Evolutionary conservation across 768 basidiomycete genomes (phyloP).

Genomic region (Auricularia sp.): DNA sequence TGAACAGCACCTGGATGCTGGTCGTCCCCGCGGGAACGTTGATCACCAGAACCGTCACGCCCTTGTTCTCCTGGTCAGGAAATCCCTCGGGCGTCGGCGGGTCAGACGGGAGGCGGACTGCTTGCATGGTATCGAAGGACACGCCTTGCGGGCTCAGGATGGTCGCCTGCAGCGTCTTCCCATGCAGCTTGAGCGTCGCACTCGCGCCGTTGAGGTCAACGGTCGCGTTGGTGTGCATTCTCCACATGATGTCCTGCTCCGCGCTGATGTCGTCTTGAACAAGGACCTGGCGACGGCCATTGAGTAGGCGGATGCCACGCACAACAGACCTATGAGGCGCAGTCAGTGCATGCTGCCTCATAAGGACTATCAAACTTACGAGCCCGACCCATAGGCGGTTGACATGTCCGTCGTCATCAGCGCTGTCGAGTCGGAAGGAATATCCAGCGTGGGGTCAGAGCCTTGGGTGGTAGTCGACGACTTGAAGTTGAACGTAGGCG

Average conservation of each 20-base stretch:
- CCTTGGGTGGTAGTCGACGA: conserved; percentile 55
- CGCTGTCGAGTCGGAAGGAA: conserved; percentile 61
- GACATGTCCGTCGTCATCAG: conserved; percentile 71
- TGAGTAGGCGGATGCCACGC: conserved; percentile 78
- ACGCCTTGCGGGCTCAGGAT: conserved; percentile 68
- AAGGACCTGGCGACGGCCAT: conserved; percentile 77
- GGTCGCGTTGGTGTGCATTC: conserved; percentile 94
- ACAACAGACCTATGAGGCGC: conserved; percentile 42
- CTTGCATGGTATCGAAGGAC: conserved; percentile 42
- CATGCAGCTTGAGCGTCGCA: conserved; percentile 67
- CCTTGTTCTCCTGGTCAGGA: conserved; percentile 65
- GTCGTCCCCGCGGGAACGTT: conserved; percentile 50
- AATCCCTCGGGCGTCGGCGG: conserved; percentile 48
- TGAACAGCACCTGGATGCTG: conserved; percentile 78
- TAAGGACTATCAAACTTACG: neutral
- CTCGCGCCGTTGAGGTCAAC: conserved; percentile 40
- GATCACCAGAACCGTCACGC: conserved; percentile 76
- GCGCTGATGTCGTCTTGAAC: conserved; percentile 87
- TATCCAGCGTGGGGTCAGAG: conserved; percentile 67
- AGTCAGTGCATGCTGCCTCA: conserved; percentile 9
- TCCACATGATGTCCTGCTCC: conserved; percentile 64
- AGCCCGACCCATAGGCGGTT: conserved; percentile 44
- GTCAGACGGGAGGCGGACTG: conserved; percentile 51
- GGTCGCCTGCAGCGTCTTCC: conserved; percentile 52
- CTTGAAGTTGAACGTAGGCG: conserved; percentile 48